Evolutionary conservation across 305 asterid genomes (phyloP), one percentile per base, ranked within the genome.

Genomic region (Fraxinus xanthoxyloides): DNA sequence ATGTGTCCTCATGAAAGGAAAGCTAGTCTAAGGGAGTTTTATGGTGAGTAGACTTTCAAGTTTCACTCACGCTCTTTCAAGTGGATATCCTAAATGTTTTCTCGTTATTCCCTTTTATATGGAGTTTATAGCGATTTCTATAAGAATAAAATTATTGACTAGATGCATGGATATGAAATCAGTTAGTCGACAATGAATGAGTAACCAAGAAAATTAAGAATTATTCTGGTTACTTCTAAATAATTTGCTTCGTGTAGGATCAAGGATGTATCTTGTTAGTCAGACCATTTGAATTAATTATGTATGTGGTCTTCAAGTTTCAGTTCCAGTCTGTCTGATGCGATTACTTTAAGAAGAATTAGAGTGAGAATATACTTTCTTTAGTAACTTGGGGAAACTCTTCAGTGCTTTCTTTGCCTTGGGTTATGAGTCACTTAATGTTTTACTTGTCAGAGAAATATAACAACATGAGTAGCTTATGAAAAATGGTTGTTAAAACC

Each of bases 21-120:
- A 85, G 97, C 98, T 76, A 94, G 90, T 75, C 23, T 94, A 73
- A 89, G 89, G 86, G 93, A 95, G 77, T 95, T 95, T 69, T 93
- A 95, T 78, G 98, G 99, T 95, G 84, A 89, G 94, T 84, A 67
- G 36, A 26, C 36, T 8, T 7, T 5, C 23, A 19, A 56, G 24
- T 4, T 56, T 56, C 12, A 3, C 7, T 54, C 63, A 4, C 24
- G 24, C 24, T 17, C 23, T n/a, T 54, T 8, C 61, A n/a, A n/a
- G n/a, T n/a, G n/a, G n/a, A n/a, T n/a, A n/a, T n/a, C n/a, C n/a
- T n/a, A n/a, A n/a, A n/a, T n/a, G n/a, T n/a, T n/a, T n/a, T n/a
- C n/a, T n/a, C n/a, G n/a, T n/a, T n/a, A n/a, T n/a, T n/a, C n/a
- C n/a, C n/a, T n/a, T n/a, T n/a, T n/a, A n/a, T n/a, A n/a, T n/a